These are phyloP conservation scores for Penicillium aurantiogriseum DNA, from an alignment of 2,329 filamentous ascomycete genomes.

Conservation along the genomic window DNA sequence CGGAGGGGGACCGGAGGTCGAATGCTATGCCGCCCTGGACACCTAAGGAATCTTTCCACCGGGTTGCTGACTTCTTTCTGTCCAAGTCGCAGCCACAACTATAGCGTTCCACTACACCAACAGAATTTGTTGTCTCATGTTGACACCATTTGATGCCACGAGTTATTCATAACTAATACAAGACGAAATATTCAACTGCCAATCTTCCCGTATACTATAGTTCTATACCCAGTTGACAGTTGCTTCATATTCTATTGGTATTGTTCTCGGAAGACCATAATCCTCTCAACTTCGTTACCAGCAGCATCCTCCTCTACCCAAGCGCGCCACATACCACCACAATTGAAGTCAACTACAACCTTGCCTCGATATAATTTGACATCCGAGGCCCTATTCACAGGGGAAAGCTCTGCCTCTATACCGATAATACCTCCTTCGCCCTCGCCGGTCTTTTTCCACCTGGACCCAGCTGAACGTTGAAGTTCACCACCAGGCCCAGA, in stretches of 20 bases:
- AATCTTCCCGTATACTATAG: too few relatives aligned
- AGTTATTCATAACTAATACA: too few relatives aligned
- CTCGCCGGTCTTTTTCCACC: constrained; percentile 73
- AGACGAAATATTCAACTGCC: too few relatives aligned
- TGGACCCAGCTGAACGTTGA: constrained; percentile 68
- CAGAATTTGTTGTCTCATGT: too few relatives aligned
- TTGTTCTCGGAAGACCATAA: constrained; percentile 47
- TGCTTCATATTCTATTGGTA: constrained; percentile 20
- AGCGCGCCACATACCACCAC: constrained; percentile 82
- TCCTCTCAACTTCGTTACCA: constrained; percentile 35
- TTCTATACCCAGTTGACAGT: too few relatives aligned
- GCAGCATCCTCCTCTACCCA: constrained; percentile 53
- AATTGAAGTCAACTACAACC: constrained; percentile 78
- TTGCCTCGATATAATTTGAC: constrained; percentile 40
- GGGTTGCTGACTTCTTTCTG: neutral
- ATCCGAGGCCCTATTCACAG: constrained; percentile 47
- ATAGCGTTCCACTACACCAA: neutral
- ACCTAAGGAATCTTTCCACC: neutral
- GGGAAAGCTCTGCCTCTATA: constrained; percentile 56
- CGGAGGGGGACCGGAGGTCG: neutral
- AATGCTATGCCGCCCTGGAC: neutral
- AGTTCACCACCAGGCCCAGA: constrained; percentile 71
- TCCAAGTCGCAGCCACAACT: neutral
- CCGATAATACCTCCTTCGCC: constrained; percentile 85
- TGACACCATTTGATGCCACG: neutral